Conservation (phyloP, 805 yeast species). For the Spathaspora boniae region DNA sequence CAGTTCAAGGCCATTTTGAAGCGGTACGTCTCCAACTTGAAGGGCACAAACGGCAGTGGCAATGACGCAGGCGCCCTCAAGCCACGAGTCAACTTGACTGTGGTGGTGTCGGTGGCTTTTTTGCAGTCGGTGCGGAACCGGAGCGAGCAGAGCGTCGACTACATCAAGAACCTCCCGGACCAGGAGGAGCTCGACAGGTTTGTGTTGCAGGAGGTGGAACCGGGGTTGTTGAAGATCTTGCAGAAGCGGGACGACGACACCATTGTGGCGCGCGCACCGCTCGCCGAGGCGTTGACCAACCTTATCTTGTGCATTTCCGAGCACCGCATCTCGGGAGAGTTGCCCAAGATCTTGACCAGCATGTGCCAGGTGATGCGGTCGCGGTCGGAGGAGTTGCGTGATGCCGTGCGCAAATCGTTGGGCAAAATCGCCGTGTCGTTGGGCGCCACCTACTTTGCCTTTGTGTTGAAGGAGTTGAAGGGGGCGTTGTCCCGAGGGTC, state of each 20-base stretch:
- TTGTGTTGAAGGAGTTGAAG: conserved; percentile 73
- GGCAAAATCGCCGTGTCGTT: conserved; percentile 59
- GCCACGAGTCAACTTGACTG: conserved; percentile 56
- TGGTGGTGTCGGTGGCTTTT: conserved; percentile 52
- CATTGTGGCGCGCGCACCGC: conserved; percentile 66
- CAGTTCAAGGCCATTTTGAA: conserved; percentile 74
- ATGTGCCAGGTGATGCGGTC: conserved; percentile 88
- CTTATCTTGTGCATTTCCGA: conserved; percentile 60
- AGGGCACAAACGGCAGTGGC: too few relatives aligned
- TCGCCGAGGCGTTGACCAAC: conserved; percentile 76
- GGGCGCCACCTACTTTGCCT: conserved; percentile 71
- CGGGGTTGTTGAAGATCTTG: conserved; percentile 59
- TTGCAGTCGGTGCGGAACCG: conserved; percentile 27
- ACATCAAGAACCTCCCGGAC: conserved; percentile 23
- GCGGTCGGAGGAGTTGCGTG: conserved; percentile 83
- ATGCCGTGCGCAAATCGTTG: conserved; percentile 73
- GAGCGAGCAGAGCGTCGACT: conserved; percentile 12
- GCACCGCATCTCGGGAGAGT: conserved; percentile 50
- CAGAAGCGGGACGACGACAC: conserved; percentile 74
- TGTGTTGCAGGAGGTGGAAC: conserved; percentile 55
- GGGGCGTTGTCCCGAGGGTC: conserved; percentile 84
- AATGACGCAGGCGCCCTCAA: conserved; percentile 53
- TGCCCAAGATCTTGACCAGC: conserved; percentile 81
- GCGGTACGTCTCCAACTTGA: conserved; percentile 56
- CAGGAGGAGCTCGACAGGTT: conserved; percentile 28